Evolutionary conservation across 169 alveolate species (phyloP), one percentile per base, ranked within the genome.

Genomic region (Perkinsus olseni): DNA sequence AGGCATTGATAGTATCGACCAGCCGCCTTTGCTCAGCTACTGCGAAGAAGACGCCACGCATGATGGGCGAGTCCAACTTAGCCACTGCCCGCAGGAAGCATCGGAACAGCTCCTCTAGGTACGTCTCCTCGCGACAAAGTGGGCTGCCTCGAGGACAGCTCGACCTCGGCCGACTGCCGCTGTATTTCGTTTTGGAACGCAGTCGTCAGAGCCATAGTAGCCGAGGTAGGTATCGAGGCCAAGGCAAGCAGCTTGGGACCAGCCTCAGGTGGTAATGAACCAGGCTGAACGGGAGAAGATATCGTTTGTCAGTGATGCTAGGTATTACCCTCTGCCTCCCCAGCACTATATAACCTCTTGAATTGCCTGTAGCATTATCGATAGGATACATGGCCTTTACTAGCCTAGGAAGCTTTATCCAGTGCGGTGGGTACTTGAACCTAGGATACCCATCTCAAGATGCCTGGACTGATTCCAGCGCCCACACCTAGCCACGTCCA

Each of bases 361-460:
- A 90, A 93, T 93, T 94, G 24, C 93, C 74, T 36, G 96, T 95
- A 21, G 92, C 95, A 34, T 38, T 38, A 92, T 96, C 97, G 4
- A 92, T 82, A 31, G 94, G 92, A 21, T 93, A 91, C 4, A 95
- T 74, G 0, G 96, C 91, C 36, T 96, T 74, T 48, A 94, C 93
- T 0, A 96, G 39, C 39, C 38, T 28, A 36, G 91, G 91, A 6
- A 96, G 38, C 38, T 82, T 93, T 74, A 94, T 94, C 97, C 97
- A 96, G 74, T 94, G 93, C n/a, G 96, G 96, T 74, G 96, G 96
- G 91, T 96, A 96, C 91, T 96, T 96, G 93, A 94, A 96, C 94
- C 82, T 62, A 24, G 17, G 28, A 62, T 13, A 28, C 28, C 1
- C 62, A 45, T 17, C 62, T 45, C n/a, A n/a, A n/a, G n/a, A n/a